Evolutionary conservation across 2,329 filamentous ascomycete species (phyloP).

Genomic region (Aspergillus pseudoglaucus): DNA sequence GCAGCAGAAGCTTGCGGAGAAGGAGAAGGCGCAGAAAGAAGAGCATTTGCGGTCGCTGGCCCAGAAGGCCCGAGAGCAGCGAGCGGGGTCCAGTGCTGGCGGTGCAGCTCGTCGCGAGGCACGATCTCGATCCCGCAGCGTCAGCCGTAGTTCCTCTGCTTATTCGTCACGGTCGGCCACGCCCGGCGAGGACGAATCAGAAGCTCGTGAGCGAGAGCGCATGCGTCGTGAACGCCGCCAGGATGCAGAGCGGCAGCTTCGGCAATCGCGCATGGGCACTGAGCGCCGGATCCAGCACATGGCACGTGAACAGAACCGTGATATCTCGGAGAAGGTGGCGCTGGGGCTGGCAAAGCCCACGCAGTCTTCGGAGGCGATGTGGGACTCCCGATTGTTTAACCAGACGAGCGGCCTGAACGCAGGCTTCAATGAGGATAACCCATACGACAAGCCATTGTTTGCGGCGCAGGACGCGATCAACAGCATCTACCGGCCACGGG

Average conservation of each 20-base stretch:
- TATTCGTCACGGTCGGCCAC: slow-evolving; percentile 41
- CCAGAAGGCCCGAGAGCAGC: slow-evolving; percentile 84
- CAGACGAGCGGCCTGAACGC: slow-evolving; percentile 83
- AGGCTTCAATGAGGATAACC: slow-evolving; percentile 95
- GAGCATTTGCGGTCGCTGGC: slow-evolving; percentile 82
- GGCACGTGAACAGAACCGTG: slow-evolving; percentile 89
- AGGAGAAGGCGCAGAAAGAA: slow-evolving; percentile 91
- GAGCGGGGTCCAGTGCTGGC: slow-evolving; percentile 40
- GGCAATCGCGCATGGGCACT: slow-evolving; percentile 91
- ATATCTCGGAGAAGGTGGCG: slow-evolving; percentile 95
- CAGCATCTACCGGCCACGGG: slow-evolving; percentile 81
- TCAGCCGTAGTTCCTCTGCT: slow-evolving; percentile 36
- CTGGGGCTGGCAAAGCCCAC: slow-evolving; percentile 92
- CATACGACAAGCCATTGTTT: slow-evolving; percentile 95
- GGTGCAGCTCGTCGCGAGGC: slow-evolving; percentile 37
- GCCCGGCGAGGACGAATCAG: slow-evolving; percentile 59
- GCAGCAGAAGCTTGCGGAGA: slow-evolving; percentile 93
- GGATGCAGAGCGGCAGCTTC: slow-evolving; percentile 81
- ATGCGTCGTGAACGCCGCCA: slow-evolving; percentile 69
- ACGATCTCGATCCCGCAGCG: slow-evolving; percentile 41
- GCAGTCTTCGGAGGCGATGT: slow-evolving; percentile 88
- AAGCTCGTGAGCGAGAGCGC: slow-evolving; percentile 67
- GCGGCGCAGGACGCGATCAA: slow-evolving; percentile 91
- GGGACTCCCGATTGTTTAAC: slow-evolving; percentile 92
- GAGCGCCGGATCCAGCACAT: slow-evolving; percentile 88